Percentiles rank a stretch among this genome's conserved stretches.
These are phyloP conservation scores for Diaporthe vaccinii DNA, from an alignment of 2,329 filamentous ascomycete species.

Conservation along the genomic window DNA sequence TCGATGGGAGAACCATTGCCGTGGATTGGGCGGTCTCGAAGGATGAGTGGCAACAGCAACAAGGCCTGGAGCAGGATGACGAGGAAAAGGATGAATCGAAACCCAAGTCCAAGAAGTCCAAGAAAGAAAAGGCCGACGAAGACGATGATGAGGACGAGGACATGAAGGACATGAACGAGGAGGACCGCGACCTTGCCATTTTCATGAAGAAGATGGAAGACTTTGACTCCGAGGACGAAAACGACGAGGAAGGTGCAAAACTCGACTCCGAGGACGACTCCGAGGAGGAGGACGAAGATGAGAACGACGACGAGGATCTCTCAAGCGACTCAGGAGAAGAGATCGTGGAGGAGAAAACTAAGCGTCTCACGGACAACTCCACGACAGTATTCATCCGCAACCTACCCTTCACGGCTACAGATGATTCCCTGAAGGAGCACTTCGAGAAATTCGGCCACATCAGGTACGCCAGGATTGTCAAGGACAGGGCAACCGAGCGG, in stretches of 20 bases:
- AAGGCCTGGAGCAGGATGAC: constrained; percentile 57
- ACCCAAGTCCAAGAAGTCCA: constrained; percentile 50
- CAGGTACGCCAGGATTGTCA: constrained; percentile 90
- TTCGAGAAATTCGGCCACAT: constrained; percentile 91
- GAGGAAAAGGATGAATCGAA: constrained; percentile 51
- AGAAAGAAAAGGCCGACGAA: constrained; percentile 52
- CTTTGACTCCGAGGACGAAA: constrained; percentile 69
- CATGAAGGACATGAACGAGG: constrained; percentile 53
- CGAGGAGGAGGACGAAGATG: constrained; percentile 60
- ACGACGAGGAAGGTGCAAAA: constrained; percentile 57
- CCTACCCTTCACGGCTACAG: constrained; percentile 88
- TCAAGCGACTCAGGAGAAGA: constrained; percentile 63
- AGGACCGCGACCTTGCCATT: constrained; percentile 60
- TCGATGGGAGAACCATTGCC: constrained; percentile 89
- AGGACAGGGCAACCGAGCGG: constrained; percentile 86
- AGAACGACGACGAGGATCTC: constrained; percentile 59
- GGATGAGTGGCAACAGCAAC: constrained; percentile 81
- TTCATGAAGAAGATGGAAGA: constrained; percentile 72
- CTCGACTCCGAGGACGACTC: constrained; percentile 52
- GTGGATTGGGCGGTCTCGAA: constrained; percentile 99
- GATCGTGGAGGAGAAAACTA: constrained; percentile 53
- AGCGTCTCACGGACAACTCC: constrained; percentile 71
- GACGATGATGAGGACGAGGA: constrained; percentile 47
- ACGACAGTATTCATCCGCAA: constrained; percentile 94
- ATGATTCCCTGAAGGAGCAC: constrained; percentile 85